Percentiles rank a stretch among this genome's conserved stretches.
phyloP scores from a whole-genome alignment of 2,329 filamentous ascomycete species.

The Fusarium odoratissimum region DNA sequence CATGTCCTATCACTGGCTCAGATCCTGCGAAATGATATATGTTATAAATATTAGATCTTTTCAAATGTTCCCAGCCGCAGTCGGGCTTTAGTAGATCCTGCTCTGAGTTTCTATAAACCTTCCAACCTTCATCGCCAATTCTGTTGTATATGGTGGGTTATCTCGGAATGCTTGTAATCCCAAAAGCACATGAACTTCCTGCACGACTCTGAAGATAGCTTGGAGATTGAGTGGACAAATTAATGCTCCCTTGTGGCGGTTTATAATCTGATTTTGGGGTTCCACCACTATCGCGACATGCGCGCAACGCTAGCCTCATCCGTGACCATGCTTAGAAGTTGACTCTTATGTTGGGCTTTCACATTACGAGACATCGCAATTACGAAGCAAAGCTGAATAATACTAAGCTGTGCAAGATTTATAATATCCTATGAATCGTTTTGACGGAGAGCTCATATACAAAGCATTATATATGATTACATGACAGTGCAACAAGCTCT shows the following conservation, averaged over 20 bases:
- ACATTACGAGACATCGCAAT: background rate
- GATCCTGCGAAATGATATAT: background rate
- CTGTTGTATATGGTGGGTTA: accelerated
- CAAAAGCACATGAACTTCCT: accelerated
- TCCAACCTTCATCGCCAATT: too few species aligned
- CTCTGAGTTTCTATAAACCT: too few species aligned
- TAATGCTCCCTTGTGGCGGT: background rate
- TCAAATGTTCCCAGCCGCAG: too few species aligned
- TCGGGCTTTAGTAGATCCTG: too few species aligned
- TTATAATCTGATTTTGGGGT: background rate
- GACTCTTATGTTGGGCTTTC: background rate
- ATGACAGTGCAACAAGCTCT: accelerated
- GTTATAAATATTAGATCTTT: too few species aligned
- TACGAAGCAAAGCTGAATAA: background rate
- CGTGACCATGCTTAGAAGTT: background rate
- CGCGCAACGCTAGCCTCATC: background rate
- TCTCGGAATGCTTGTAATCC: accelerated
- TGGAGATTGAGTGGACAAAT: background rate
- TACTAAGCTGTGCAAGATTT: background rate
- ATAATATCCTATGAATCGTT: accelerated
- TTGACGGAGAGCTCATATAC: accelerated
- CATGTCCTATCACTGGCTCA: background rate
- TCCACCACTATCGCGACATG: background rate
- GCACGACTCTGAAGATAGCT: accelerated
- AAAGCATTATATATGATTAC: background rate